A percentile compares a stretch with the other conserved stretches of the same genome.
Evolutionary conservation across 441 rosid genomes (phyloP).

Genomic region (Brassica balearica): DNA sequence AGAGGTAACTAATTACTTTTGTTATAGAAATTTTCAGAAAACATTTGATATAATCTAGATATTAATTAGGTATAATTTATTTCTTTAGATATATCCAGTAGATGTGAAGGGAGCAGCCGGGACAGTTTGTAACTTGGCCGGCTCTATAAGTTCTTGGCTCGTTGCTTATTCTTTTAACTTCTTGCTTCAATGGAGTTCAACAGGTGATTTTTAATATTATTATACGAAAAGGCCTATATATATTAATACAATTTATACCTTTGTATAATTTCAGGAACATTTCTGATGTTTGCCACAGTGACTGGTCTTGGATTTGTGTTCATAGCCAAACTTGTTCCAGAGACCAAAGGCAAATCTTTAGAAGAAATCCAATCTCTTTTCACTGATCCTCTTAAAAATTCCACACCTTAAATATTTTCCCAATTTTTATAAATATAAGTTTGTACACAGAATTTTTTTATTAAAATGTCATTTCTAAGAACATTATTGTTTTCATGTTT

Average conservation of each 20-base stretch:
- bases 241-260: no score
- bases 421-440: neutral
- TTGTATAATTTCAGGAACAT: conserved; percentile 42
- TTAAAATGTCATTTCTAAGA: conserved; percentile 12
- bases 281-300: conserved; percentile 37
- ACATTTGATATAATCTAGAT: no score
- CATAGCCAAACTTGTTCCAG: conserved; percentile 46
- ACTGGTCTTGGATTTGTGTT: conserved; percentile 32
- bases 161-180: conserved; percentile 29
- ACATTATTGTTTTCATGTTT: conserved; percentile 30
- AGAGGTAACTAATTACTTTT: conserved; percentile 12
- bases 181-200: conserved; percentile 30
- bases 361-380: conserved; percentile 51
- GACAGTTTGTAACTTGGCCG: conserved; percentile 24
- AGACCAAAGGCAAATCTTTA: conserved; percentile 52
- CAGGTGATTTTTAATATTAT: conserved; percentile 9
- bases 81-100: conserved; percentile 23
- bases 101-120: conserved; percentile 36
- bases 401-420: neutral
- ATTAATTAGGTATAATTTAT: neutral
- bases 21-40: no score
- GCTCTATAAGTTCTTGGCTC: conserved; percentile 26
- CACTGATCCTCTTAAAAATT: conserved; percentile 7
- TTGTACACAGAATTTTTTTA: conserved; percentile 2
- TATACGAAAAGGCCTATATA: neutral